Base-by-base conservation (phyloP, 345 rosid species). In the Lumnitzera racemosa region DNA sequence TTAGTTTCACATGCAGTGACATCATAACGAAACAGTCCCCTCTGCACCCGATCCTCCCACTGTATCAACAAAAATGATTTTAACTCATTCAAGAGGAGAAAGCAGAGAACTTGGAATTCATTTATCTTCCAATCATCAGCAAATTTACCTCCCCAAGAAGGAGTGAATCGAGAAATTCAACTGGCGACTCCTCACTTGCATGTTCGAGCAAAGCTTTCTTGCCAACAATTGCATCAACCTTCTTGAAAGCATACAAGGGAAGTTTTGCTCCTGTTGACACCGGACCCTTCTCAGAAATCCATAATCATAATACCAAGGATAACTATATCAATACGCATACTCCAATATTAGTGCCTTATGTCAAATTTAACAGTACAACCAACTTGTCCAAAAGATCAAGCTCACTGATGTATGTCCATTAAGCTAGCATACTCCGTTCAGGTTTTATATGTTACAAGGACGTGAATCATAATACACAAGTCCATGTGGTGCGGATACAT, bases 1-100 rank as follows among this genome's bases (percentile, higher is more conserved):
- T 90, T 94, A 72, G 97, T 87, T 75, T 90, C 88, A n/a, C 97
- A 87, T 59, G 96, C 83, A 15, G 97, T 88, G 51, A 94, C 97
- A 73, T 90, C 99, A 15, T 94, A 94, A 54, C 91, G 99, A 75
- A 94, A 94, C 24, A 90, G 90, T 3, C 99, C 97, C 73, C 81
- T 84, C 71, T 81, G 91, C 70, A 84, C 56, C 17, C 99, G 87
- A 17, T 90, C 96, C 72, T 94, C 99, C 99, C 99, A 94, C 99
- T 94, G 59, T 51, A 75, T 69, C 56, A 13, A 77, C 17, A 48
- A 10, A 57, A 63, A 61, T 54, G 2, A 67, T 14, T 46, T 61
- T 41, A 74, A 47, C 24, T 46, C 51, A 24, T 51, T 13, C 46
- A 15, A 24, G 11, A 31, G 12, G 16, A 56, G 15, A 47, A 47